Evolutionary conservation across 495 filamentous ascomycete genomes (phyloP), one percentile per base, ranked within the genome.

Genomic region (Annulohypoxylon maeteangense): DNA sequence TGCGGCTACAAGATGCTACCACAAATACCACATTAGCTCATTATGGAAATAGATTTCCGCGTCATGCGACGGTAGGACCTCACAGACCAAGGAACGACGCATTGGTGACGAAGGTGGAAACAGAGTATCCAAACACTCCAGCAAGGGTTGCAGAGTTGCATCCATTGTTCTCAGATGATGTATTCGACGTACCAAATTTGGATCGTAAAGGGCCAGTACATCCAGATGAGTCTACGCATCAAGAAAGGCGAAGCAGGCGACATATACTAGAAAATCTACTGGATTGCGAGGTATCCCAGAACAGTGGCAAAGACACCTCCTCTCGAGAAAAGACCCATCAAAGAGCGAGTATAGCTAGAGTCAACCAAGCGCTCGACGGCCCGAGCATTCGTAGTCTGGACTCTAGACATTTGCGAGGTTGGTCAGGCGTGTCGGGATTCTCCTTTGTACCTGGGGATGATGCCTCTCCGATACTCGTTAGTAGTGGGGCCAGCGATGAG

Each of bases 361-460:
- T 27, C 18, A 22, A 31, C 6, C 60, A 65, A 22, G 31, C 12
- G 23, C 47, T 32, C 3, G 2, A 29, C 2, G 20, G n/a, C 7
- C 38, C 11, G 25, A 27, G 11, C 20, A 48, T 25, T 18, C 14
- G 59, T 20, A 40, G 31, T 27, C 16, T 20, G 50, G 54, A 66
- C 34, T 63, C 14, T 11, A 55, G 20, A 12, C 55, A 65, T 22
- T 25, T 47, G 31, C 61, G 61, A 50, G 50, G 56, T 16, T 32
- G 60, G 8, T 74, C 65, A 50, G 32, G 50, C n/a, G 23, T 61
- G 7, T 74, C 65, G 10, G 58, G 61, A 27, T 70, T 74, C 34
- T 70, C 70, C 11, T 74, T 74, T 31, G 20, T 58, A 4, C 48
- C 70, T 2, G 70, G 70, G 27, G 70, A 74, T 31, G 70, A 74